These are phyloP conservation scores for Pueraria montana DNA, from an alignment of 306 rosid genomes.

Conservation along the genomic window DNA sequence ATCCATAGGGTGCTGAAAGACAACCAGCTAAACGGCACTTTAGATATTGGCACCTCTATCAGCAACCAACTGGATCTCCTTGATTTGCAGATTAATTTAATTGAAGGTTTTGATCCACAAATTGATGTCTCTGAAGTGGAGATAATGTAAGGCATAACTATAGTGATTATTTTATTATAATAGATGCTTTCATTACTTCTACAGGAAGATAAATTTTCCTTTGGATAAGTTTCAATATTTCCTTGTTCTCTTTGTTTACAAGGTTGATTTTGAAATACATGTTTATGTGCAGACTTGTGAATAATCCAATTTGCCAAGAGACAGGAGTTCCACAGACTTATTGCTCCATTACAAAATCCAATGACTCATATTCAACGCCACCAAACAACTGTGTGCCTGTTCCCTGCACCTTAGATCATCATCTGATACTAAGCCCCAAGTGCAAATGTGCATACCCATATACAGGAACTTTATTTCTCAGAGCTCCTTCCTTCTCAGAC, in stretches of 20 bases:
- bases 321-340: constrained; percentile 33
- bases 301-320: constrained; percentile 61
- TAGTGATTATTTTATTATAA: constrained; percentile 2
- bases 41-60: constrained; percentile 48
- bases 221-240: neutral
- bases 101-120: constrained; percentile 31
- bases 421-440: constrained; percentile 68
- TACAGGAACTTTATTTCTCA: constrained; percentile 63
- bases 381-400: constrained; percentile 51
- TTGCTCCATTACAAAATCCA: constrained; percentile 53
- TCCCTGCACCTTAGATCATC: constrained; percentile 51
- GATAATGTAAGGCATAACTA: constrained; percentile 48
- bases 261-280: constrained; percentile 12
- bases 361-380: constrained; percentile 43
- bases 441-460: constrained; percentile 81
- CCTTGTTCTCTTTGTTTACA: constrained; percentile 20
- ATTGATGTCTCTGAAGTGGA: constrained; percentile 38
- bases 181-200: constrained; percentile 16
- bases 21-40: constrained; percentile 51
- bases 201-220: constrained; percentile 1
- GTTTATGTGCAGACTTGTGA: constrained; percentile 60
- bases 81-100: constrained; percentile 50
- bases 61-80: constrained; percentile 48
- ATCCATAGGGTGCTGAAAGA: constrained; percentile 47
- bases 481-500: constrained; percentile 71